A percentile compares a stretch with the other conserved stretches of the same genome.
Conservation (phyloP, 441 rosid genomes). For the Metrosideros polymorpha region DNA sequence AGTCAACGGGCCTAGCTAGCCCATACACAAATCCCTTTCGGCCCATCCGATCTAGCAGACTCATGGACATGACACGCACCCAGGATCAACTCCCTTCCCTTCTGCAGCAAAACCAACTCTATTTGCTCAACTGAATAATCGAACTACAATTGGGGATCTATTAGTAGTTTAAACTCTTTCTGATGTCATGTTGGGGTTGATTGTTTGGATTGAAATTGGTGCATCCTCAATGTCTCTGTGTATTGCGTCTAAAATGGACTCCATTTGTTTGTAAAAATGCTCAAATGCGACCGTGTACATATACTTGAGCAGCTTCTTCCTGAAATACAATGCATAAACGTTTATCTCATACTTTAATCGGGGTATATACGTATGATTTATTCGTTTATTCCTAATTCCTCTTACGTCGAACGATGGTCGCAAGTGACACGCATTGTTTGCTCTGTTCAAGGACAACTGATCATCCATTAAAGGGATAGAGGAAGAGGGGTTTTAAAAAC, state of each 20-base stretch:
- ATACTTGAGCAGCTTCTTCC: not conserved
- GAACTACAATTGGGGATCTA: no score
- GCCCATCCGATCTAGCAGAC: not conserved
- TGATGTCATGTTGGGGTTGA: not conserved
- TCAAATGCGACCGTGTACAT: not conserved
- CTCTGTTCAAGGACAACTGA: no score
- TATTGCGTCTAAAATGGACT: not conserved
- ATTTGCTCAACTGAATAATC: not conserved
- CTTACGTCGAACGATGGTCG: no score
- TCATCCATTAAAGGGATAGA: no score
- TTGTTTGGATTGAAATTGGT: not conserved
- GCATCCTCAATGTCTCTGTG: not conserved
- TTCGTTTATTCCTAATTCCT: no score
- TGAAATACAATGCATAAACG: not conserved
- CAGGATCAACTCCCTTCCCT: not conserved
- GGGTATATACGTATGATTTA: no score
- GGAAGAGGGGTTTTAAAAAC: no score
- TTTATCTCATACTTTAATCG: no score
- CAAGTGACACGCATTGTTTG: no score
- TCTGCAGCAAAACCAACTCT: not conserved
- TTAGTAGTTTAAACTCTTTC: not conserved
- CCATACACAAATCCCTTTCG: not conserved
- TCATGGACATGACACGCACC: not conserved
- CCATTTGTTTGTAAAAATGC: not conserved
- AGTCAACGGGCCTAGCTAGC: not conserved